A percentile compares a stretch with the other conserved stretches of the same genome.
These are phyloP conservation scores for Prunus davidiana DNA, from an alignment of 306 rosid species.

Conservation along the genomic window DNA sequence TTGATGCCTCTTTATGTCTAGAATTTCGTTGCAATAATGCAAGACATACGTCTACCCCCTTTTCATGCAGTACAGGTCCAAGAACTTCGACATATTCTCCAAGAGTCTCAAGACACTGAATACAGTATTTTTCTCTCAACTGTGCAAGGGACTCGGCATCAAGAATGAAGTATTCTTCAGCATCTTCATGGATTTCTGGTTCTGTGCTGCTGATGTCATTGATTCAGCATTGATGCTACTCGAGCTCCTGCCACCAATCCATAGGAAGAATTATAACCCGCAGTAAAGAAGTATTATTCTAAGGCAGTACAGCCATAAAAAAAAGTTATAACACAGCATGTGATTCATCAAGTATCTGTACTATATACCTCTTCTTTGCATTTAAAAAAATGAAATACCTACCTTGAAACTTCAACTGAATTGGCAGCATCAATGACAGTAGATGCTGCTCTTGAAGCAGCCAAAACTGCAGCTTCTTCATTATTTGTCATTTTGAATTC, in stretches of 20 bases:
- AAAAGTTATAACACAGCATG: not conserved
- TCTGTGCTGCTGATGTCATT: constrained; percentile 38
- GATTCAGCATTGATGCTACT: constrained; percentile 32
- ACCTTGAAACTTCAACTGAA: constrained; percentile 88
- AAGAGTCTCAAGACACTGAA: constrained; percentile 89
- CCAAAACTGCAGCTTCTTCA: constrained; percentile 83
- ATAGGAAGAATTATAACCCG: constrained; percentile 9
- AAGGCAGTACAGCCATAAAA: not conserved
- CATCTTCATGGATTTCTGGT: constrained; percentile 49
- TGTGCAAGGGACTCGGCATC: constrained; percentile 64
- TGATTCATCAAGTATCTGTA: constrained; percentile 10
- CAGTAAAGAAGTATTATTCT: not conserved
- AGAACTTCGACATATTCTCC: constrained; percentile 99
- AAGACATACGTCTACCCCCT: constrained; percentile 94
- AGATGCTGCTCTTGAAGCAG: constrained; percentile 85
- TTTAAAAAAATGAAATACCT: constrained; percentile 18
- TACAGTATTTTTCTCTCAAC: constrained; percentile 87
- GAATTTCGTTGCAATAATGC: constrained; percentile 79
- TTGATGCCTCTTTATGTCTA: constrained; percentile 57
- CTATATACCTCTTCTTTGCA: not conserved
- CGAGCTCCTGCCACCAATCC: constrained; percentile 60
- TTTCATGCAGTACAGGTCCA: constrained; percentile 95
- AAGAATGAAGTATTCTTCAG: constrained; percentile 78
- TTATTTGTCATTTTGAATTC: constrained; percentile 56
- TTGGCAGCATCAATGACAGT: constrained; percentile 92